A percentile compares a stretch with the other conserved stretches of the same genome.
Evolutionary conservation across 1,139 yeast species (phyloP).

Genomic region (Fermentozyma sake): DNA sequence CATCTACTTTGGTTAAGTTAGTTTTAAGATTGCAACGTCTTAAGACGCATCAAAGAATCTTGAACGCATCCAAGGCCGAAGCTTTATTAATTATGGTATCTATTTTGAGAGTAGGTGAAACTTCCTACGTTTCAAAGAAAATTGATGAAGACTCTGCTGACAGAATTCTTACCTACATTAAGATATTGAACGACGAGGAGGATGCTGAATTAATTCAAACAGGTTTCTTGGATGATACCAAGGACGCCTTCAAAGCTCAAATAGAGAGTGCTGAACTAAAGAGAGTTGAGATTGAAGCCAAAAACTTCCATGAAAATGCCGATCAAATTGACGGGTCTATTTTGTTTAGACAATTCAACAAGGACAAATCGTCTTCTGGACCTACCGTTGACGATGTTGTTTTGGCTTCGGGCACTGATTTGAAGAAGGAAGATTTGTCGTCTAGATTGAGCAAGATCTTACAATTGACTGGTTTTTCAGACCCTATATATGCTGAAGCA

Average conservation of each 20-base stretch:
- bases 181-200: constrained; percentile 66
- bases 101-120: constrained; percentile 82
- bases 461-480: constrained; percentile 95
- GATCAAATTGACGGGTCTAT: constrained; percentile 83
- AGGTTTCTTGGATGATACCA: constrained; percentile 86
- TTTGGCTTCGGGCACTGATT: constrained; percentile 40
- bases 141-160: constrained; percentile 96
- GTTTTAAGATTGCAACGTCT: constrained; percentile 71
- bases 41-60: constrained; percentile 48
- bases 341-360: constrained; percentile 76
- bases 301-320: constrained; percentile 60
- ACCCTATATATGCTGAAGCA: constrained; percentile 97
- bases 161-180: constrained; percentile 80
- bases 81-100: constrained; percentile 92
- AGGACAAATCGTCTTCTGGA: constrained; percentile 19
- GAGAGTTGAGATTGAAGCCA: constrained; percentile 56
- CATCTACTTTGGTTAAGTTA: constrained; percentile 85
- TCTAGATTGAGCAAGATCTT: constrained; percentile 85
- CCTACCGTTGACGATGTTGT: constrained; percentile 51
- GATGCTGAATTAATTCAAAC: constrained; percentile 49
- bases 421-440: constrained; percentile 54
- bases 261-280: constrained; percentile 51
- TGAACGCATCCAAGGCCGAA: constrained; percentile 90
- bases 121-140: constrained; percentile 66
- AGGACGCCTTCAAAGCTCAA: constrained; percentile 71